A percentile compares a stretch with the other conserved stretches of the same genome.
phyloP scores from a whole-genome alignment of 768 basidiomycete species.

The Mycena chlorophos region DNA sequence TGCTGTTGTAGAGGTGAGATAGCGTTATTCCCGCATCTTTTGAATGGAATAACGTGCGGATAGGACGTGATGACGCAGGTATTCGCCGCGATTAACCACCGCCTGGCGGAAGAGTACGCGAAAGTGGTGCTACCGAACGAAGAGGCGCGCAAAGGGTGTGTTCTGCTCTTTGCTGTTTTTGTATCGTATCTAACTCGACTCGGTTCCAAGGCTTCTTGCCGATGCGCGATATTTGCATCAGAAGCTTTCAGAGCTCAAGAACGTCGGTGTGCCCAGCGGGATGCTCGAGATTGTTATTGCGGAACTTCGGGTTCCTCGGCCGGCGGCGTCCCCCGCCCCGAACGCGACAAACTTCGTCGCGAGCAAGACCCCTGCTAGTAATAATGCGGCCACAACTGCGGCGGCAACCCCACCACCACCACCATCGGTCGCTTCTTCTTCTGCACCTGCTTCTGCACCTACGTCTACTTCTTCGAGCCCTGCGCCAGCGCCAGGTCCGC shows the following conservation, averaged over 20 bases:
- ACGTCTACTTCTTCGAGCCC: conserved; percentile 26
- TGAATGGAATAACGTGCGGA: conserved; percentile 15
- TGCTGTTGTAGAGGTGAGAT: conserved; percentile 78
- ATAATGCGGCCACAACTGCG: neutral
- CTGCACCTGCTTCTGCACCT: too few relatives aligned
- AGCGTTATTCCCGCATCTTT: conserved; percentile 12
- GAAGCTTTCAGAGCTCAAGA: conserved; percentile 73
- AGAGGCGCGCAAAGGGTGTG: conserved; percentile 84
- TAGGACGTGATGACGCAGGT: conserved; percentile 96
- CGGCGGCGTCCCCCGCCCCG: conserved; percentile 25
- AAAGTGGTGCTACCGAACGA: conserved; percentile 79
- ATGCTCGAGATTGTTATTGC: conserved; percentile 86
- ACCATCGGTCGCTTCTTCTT: too few relatives aligned
- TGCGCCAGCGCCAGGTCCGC: conserved; percentile 21
- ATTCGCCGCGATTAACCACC: conserved; percentile 88
- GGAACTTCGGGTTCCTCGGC: conserved; percentile 66
- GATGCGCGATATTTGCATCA: conserved; percentile 79
- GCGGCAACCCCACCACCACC: conserved; percentile 13
- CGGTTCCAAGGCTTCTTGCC: conserved; percentile 60
- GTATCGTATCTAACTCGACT: conserved; percentile 11
- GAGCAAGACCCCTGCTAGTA: neutral
- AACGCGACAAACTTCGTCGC: conserved; percentile 19
- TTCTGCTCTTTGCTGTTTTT: conserved; percentile 14
- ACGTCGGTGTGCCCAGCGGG: conserved; percentile 65
- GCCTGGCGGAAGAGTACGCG: conserved; percentile 82